phyloP scores from a whole-genome alignment of 768 basidiomycete species.

The Wakefieldia striispora region DNA sequence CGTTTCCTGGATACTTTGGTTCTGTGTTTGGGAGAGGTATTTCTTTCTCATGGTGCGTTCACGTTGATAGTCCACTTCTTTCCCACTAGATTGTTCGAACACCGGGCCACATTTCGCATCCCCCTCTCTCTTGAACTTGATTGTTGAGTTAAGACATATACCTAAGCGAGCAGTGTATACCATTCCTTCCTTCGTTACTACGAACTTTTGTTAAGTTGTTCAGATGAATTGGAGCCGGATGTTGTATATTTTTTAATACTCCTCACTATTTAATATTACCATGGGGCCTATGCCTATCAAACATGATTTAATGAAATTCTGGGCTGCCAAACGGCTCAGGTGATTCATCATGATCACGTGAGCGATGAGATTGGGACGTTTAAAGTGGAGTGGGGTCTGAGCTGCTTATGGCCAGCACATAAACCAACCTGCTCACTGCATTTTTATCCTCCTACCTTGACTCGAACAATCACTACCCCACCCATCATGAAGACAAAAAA shows the following conservation, averaged over 20 bases:
- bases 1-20: not conserved
- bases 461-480: not conserved
- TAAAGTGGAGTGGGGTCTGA: not conserved
- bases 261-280: no score
- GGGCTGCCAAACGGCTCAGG: no score
- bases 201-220: not conserved
- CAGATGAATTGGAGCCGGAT: not conserved
- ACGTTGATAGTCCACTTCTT: no score
- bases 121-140: not conserved
- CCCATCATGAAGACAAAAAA: conserved; percentile 88
- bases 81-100: no score
- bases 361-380: conserved; percentile 21
- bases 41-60: not conserved
- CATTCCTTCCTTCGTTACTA: not conserved
- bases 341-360: conserved; percentile 18
- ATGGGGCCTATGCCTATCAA: no score
- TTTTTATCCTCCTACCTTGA: not conserved
- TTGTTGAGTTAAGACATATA: not conserved
- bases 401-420: conserved; percentile 12
- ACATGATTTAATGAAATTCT: no score
- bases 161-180: no score
- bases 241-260: no score
- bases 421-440: not conserved
- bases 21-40: not conserved
- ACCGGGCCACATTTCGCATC: no score